phyloP scores from a whole-genome alignment of 2,329 filamentous ascomycete genomes.

The Hansfordia pulvinata region DNA sequence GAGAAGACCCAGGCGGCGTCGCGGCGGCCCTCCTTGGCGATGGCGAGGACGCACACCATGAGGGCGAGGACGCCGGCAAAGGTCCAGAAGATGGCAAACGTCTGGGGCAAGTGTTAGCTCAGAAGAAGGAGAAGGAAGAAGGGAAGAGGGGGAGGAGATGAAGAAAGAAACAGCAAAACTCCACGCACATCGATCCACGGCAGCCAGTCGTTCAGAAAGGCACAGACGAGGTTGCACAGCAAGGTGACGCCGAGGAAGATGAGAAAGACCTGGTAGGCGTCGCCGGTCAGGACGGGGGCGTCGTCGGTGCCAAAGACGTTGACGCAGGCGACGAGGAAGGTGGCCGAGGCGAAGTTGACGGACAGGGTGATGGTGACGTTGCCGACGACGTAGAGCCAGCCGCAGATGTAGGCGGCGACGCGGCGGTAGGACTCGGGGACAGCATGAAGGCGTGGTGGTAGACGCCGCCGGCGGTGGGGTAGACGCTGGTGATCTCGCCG shows the following conservation, averaged over 20 bases:
- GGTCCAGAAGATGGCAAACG: conserved; percentile 62
- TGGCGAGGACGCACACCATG: conserved; percentile 43
- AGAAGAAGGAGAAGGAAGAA: background rate
- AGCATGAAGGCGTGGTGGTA: conserved; percentile 74
- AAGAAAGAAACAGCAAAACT: conserved; percentile 6
- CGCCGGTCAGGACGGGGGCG: conserved; percentile 30
- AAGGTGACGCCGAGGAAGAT: conserved; percentile 59
- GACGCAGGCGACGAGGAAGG: conserved; percentile 43
- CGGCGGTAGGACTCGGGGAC: conserved; percentile 45
- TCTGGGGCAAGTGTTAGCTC: conserved; percentile 25
- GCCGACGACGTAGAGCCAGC: conserved; percentile 65
- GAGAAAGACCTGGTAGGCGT: conserved; percentile 53
- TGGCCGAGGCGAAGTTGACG: conserved; percentile 68
- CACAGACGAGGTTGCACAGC: conserved; percentile 49
- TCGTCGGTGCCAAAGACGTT: conserved; percentile 36
- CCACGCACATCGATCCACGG: conserved; percentile 54
- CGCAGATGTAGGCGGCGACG: conserved; percentile 56
- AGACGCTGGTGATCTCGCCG: conserved; percentile 63
- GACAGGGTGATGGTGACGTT: conserved; percentile 74
- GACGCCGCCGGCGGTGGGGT: conserved; percentile 64
- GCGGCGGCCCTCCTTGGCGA: conserved; percentile 56
- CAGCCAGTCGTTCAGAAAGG: conserved; percentile 53
- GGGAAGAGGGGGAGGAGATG: conserved; percentile 4
- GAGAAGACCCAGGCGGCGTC: conserved; percentile 50
- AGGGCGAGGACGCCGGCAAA: conserved; percentile 58